Percentiles rank a stretch among this genome's conserved stretches.
phyloP scores from a whole-genome alignment of 345 rosid genomes.

The Excoecaria agallocha region DNA sequence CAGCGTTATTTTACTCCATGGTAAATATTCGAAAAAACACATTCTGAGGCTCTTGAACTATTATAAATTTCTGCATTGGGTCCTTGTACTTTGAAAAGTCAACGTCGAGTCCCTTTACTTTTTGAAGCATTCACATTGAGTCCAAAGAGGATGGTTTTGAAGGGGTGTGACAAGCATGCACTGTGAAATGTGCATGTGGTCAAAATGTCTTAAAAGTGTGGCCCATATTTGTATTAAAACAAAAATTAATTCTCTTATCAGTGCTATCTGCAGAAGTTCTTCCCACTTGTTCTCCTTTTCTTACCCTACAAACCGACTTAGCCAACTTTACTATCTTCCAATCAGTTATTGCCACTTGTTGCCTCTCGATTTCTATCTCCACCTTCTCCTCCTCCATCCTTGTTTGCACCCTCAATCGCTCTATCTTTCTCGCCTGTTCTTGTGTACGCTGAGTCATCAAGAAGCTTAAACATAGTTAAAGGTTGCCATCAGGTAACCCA shows the following conservation, averaged over 20 bases:
- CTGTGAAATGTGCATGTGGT: no score
- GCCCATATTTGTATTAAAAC: no score
- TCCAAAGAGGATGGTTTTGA: no score
- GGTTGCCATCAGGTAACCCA: slow-evolving; percentile 94
- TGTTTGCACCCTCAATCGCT: slow-evolving; percentile 50
- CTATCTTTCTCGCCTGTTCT: slow-evolving; percentile 50
- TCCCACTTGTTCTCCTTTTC: slow-evolving; percentile 18
- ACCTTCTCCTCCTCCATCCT: slow-evolving; percentile 63
- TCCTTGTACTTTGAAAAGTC: no score
- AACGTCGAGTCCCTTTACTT: no score
- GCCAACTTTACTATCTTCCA: slow-evolving; percentile 61
- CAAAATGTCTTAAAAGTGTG: no score
- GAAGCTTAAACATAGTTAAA: slow-evolving; percentile 43
- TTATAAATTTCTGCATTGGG: no score
- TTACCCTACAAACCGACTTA: slow-evolving; percentile 31
- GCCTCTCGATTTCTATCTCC: slow-evolving; percentile 84
- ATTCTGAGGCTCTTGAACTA: no score
- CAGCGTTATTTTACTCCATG: neutral
- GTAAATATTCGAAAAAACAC: neutral
- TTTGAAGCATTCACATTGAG: no score
- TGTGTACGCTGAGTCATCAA: slow-evolving; percentile 42
- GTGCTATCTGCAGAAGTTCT: slow-evolving; percentile 44
- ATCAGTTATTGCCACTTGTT: slow-evolving; percentile 68
- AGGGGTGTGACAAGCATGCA: no score
- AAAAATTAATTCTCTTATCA: slow-evolving; percentile 20